Percentiles rank a stretch among this genome's conserved stretches.
Conservation (phyloP, 2,329 filamentous ascomycete species). For the Nannizziopsis arthrosporioides region DNA sequence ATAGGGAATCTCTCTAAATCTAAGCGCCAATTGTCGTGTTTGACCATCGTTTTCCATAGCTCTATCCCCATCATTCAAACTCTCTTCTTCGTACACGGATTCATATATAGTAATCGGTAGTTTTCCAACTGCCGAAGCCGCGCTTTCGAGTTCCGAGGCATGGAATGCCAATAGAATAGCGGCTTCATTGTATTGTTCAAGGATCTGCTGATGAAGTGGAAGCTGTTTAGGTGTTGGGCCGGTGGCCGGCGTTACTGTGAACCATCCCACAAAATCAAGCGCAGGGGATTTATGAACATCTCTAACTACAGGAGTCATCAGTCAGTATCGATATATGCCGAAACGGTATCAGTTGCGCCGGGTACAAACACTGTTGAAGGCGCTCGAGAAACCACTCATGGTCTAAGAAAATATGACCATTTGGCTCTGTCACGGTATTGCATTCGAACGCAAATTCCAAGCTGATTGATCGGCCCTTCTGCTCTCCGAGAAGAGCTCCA, state of each 20-base stretch:
- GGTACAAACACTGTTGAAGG: slow-evolving; percentile 65
- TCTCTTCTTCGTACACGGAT: slow-evolving; percentile 63
- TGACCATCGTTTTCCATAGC: slow-evolving; percentile 61
- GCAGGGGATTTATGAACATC: slow-evolving; percentile 74
- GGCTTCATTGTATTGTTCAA: slow-evolving; percentile 66
- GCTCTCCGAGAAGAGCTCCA: slow-evolving; percentile 80
- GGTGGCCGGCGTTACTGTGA: slow-evolving; percentile 59
- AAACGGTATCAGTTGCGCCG: no score
- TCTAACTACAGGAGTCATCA: slow-evolving; percentile 49
- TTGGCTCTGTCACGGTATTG: slow-evolving; percentile 41
- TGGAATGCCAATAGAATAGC: slow-evolving; percentile 84
- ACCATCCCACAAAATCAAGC: slow-evolving; percentile 86
- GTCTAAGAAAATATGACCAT: slow-evolving; percentile 53
- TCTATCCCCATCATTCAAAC: slow-evolving; percentile 44
- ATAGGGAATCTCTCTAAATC: slow-evolving; percentile 74
- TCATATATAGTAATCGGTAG: slow-evolving; percentile 89
- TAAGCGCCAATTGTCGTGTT: slow-evolving; percentile 45
- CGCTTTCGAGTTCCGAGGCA: slow-evolving; percentile 44
- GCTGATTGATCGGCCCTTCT: slow-evolving; percentile 79
- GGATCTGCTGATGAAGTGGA: slow-evolving; percentile 65
- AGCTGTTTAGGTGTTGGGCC: slow-evolving; percentile 59
- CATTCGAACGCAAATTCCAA: slow-evolving; percentile 90
- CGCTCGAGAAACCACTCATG: slow-evolving; percentile 62
- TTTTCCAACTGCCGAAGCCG: slow-evolving; percentile 56
- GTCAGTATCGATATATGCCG: no score